These are phyloP conservation scores for Arthrinium phaeospermum DNA, from an alignment of 2,329 filamentous ascomycete genomes.

Conservation along the genomic window DNA sequence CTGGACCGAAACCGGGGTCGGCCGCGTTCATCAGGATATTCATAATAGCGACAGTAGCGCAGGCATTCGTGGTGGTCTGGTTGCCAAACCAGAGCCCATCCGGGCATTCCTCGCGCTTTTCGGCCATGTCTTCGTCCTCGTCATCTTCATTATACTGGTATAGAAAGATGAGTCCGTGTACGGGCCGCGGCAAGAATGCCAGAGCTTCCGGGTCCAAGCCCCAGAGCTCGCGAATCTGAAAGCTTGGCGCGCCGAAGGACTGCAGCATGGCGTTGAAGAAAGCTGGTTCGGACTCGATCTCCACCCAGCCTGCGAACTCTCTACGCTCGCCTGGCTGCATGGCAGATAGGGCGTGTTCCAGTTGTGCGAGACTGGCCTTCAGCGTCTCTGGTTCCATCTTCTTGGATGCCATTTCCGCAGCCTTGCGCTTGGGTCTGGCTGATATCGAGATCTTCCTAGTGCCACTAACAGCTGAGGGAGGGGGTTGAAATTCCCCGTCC, in stretches of 20 bases:
- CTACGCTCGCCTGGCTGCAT: constrained; percentile 58
- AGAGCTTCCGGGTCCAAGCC: constrained; percentile 71
- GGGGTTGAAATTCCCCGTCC: constrained; percentile 14
- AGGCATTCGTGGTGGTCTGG: constrained; percentile 85
- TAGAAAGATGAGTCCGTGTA: constrained; percentile 88
- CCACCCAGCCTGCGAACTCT: constrained; percentile 76
- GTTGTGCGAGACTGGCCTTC: constrained; percentile 45
- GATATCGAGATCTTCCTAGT: neutral
- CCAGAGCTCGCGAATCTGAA: constrained; percentile 79
- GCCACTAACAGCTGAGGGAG: neutral
- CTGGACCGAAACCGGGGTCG: constrained; percentile 69
- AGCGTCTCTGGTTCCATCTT: constrained; percentile 42
- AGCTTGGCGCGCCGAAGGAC: constrained; percentile 75
- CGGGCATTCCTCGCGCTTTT: constrained; percentile 59
- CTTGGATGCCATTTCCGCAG: constrained; percentile 41
- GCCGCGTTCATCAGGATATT: constrained; percentile 91
- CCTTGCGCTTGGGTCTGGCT: constrained; percentile 51
- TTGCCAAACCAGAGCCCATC: constrained; percentile 90
- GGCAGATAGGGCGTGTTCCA: constrained; percentile 53
- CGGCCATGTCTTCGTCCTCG: constrained; percentile 56
- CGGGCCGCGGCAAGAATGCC: constrained; percentile 69
- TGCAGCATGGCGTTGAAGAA: constrained; percentile 86
- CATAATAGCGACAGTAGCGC: constrained; percentile 88
- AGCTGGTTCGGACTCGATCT: constrained; percentile 88
- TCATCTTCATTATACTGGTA: constrained; percentile 71